Evolutionary conservation across 768 basidiomycete species (phyloP), one percentile per base, ranked within the genome.

Genomic region (Boletus coccyginus): DNA sequence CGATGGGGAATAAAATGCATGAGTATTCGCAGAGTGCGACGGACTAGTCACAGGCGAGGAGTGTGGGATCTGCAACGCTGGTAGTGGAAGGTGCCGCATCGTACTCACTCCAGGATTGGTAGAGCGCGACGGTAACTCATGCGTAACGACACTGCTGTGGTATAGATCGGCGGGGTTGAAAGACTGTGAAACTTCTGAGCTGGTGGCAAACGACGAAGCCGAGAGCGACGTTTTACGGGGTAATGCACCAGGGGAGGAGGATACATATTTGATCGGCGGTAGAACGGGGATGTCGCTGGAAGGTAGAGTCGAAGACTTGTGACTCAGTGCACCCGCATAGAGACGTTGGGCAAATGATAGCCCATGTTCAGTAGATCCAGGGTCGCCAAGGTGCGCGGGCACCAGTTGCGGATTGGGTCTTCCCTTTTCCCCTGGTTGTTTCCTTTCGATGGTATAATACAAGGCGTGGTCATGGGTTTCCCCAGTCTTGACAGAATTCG

Each of bases 271-370:
- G 35, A 59, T 53, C 13, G 46, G 40, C 21, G 58, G 53, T 52
- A 48, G 43, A 35, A 58, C 27, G 9, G 65, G 43, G 21, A 53
- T 44, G 44, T 8, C 27, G n/a, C 36, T 35, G n/a, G 52, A 40
- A 42, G 58, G 48, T 10, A 32, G 41, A 12, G 41, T 41, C 13
- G 60, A 57, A 24, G 55, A 53, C 31, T 55, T 62, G 49, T 60
- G 65, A 51, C 56, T 63, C 29, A 67, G 49, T 5, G 77, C 75
- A 45, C 76, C 78, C 8, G 75, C 76, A 58, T 79, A 81, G 29
- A 81, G 62, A 47, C 73, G 74, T 46, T 78, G 79, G 24, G 79
- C 79, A 36, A 71, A 62, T 3, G 73, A 73, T 45, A 64, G 55
- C 14, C 66, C 70, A 41, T 46, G 58, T 12, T 49, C 56, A 46